Base-by-base conservation (phyloP, 2,329 filamentous ascomycete species). In the Pyrenochaeta sp. region DNA sequence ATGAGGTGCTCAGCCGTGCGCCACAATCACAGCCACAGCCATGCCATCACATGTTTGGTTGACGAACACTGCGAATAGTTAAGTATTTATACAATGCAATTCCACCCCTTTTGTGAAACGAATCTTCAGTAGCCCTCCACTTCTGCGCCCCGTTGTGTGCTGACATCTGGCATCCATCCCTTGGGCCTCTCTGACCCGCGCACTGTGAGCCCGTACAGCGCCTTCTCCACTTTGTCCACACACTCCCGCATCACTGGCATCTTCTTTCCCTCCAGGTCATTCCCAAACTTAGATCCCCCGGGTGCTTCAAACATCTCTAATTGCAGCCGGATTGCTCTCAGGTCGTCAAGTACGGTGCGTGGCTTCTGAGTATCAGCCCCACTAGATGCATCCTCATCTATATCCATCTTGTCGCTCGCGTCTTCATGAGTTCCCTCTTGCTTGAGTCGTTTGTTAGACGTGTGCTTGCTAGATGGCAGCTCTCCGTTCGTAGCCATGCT, bases 221-320 rank as follows among this genome's bases (percentile, higher is more conserved):
- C 83, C 55, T 84, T 86, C 79, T 99, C 94, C 8, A 99, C 94
- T 79, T 99, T 99, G 65, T 88, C 86, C 18, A 99, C 91, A 69
- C 90, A 95, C 65, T 83, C 83, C 61, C 86, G 82, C 88, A 96
- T 96, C 1, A 92, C 87, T 27, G 86, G 84, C 74, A 90, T 83
- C 79, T 99, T 99, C 73, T 87, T 87, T 35, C 47, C 55, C 34
- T 83, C 77, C 55, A 89, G 86, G 55, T 88, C 84, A 48, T 77
- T 79, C 4, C 75, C 75, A 65, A 88, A 78, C 57, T 76, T 77
- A 76, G 76, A 74, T 76, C 65, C 51, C 29, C 57, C 78, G 52
- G 78, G 64, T 69, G 79, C 74, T 78, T 87, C 72, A 38, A 96
- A 74, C 60, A 83, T 81, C 75, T 96, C 90, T 46, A 96, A 87